Evolutionary conservation across 768 basidiomycete species (phyloP), one percentile per base, ranked within the genome.

Genomic region (Lactifluus volemus): DNA sequence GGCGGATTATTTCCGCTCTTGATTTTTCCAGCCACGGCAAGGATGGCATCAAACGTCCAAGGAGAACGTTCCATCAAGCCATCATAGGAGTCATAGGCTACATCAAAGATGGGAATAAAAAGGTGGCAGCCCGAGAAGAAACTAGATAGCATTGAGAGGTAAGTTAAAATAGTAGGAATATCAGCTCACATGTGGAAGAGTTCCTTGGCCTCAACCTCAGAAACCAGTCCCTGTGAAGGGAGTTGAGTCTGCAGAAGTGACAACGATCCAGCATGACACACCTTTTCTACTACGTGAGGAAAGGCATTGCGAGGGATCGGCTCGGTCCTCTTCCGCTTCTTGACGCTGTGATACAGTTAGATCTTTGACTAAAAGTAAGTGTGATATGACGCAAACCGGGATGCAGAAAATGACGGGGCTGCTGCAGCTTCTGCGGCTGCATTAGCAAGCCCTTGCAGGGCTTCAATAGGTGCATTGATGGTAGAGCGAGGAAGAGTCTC

Each of bases 61-160:
- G 95, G 95, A 5, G 89, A 90, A 67, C 95, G 86, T 72, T 92
- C 92, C 78, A 87, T 88, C 67, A 95, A 79, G 66, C 85, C 85
- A 71, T 96, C 94, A 76, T 90, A 95, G 15, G 91, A 92, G 78
- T 98, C 95, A 74, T 93, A 96, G 61, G 78, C 76, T 36, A 91
- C 89, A 75, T 97, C 93, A 77, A 95, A 97, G 63, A 97, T 79
- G 50, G 95, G 94, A 66, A 97, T 92, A 79, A 97, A 98, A 71
- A 94, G 81, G 77, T 97, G 90, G 75, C 93, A 97, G 52, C 94
- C 94, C 60, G 89, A 86, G 77, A 96, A 96, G 79, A 96, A 98
- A 70, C 91, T 93, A 49, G 21, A 53, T 19, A 65, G 49, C 67
- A 70, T 73, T 69, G 68, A 64, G 68, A 67, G 68, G 17, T 25